Evolutionary conservation across 2,329 filamentous ascomycete genomes (phyloP).

Genomic region (Fusarium verticillioides): DNA sequence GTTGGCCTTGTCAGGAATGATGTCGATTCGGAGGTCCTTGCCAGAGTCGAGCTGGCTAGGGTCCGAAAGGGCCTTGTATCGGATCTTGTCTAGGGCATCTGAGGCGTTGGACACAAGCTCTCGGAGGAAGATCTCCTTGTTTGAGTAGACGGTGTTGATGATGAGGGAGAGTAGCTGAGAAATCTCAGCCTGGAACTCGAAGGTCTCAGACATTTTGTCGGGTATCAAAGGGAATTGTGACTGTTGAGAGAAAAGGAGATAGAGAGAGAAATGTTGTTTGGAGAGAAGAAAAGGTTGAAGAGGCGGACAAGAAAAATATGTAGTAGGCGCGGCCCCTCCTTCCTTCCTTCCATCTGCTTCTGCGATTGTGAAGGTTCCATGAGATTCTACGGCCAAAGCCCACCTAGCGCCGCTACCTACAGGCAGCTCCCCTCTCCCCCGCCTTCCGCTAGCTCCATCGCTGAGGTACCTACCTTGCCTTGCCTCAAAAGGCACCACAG

Average conservation of each 20-base stretch:
- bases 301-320: slow-evolving; percentile 50
- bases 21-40: slow-evolving; percentile 99
- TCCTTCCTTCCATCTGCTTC: slow-evolving; percentile 43
- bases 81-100: slow-evolving; percentile 99
- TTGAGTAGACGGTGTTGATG: slow-evolving; percentile 99
- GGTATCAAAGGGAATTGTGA: slow-evolving; percentile 54
- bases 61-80: slow-evolving; percentile 98
- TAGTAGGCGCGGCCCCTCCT: slow-evolving; percentile 47
- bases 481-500: slow-evolving; percentile 21
- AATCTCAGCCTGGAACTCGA: slow-evolving; percentile 99
- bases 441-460: slow-evolving; percentile 11
- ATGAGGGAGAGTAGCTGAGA: slow-evolving; percentile 99
- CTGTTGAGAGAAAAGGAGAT: slow-evolving; percentile 33
- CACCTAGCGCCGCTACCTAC: slow-evolving; percentile 33
- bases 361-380: slow-evolving; percentile 56
- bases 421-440: slow-evolving; percentile 14
- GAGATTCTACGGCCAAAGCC: slow-evolving; percentile 55
- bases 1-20: slow-evolving; percentile 96
- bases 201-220: slow-evolving; percentile 91
- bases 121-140: slow-evolving; percentile 99
- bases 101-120: slow-evolving; percentile 98
- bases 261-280: slow-evolving; percentile 36
- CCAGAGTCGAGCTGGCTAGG: slow-evolving; percentile 95
- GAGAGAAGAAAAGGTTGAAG: slow-evolving; percentile 41
- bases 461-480: neutral